phyloP scores from a whole-genome alignment of 805 yeast genomes.

The Wickerhamiella brachini region DNA sequence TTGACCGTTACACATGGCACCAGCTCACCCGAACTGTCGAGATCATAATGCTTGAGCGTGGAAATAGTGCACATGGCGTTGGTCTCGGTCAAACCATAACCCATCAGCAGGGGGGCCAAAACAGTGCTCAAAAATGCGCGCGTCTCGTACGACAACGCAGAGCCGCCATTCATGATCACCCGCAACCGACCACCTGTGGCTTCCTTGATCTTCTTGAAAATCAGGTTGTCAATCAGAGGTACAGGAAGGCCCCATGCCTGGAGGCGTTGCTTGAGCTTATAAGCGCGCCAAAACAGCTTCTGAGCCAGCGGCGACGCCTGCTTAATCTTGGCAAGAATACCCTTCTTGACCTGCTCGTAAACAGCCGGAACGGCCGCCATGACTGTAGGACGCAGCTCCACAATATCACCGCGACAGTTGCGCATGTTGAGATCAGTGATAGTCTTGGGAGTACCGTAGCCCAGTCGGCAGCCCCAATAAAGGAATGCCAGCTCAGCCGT shows the following conservation, averaged over 20 bases:
- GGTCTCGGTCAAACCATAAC: slow-evolving; percentile 95
- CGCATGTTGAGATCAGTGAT: slow-evolving; percentile 67
- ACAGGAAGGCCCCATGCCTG: slow-evolving; percentile 61
- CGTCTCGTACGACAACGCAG: slow-evolving; percentile 70
- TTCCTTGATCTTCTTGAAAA: slow-evolving; percentile 77
- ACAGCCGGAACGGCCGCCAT: slow-evolving; percentile 99
- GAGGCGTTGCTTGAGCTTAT: slow-evolving; percentile 54
- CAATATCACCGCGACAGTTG: slow-evolving; percentile 81
- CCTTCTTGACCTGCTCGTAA: slow-evolving; percentile 93
- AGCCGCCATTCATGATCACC: slow-evolving; percentile 76
- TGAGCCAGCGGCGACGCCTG: slow-evolving; percentile 53
- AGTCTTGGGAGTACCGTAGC: slow-evolving; percentile 89
- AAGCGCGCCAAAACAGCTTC: slow-evolving; percentile 82
- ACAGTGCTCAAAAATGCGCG: slow-evolving; percentile 66
- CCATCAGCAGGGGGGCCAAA: slow-evolving; percentile 77
- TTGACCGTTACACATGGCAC: slow-evolving; percentile 76
- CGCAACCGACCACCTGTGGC: slow-evolving; percentile 90
- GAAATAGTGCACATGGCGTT: slow-evolving; percentile 73
- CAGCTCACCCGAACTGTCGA: slow-evolving; percentile 69
- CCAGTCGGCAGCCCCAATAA: slow-evolving; percentile 81
- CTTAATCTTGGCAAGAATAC: slow-evolving; percentile 63
- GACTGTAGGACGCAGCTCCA: slow-evolving; percentile 74
- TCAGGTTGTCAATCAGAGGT: slow-evolving; percentile 52
- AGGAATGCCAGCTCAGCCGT: slow-evolving; percentile 67
- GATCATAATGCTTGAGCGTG: slow-evolving; percentile 51